Evolutionary conservation across 1,284 basidiomycete genomes (phyloP).

Genomic region (Mycena sp.): DNA sequence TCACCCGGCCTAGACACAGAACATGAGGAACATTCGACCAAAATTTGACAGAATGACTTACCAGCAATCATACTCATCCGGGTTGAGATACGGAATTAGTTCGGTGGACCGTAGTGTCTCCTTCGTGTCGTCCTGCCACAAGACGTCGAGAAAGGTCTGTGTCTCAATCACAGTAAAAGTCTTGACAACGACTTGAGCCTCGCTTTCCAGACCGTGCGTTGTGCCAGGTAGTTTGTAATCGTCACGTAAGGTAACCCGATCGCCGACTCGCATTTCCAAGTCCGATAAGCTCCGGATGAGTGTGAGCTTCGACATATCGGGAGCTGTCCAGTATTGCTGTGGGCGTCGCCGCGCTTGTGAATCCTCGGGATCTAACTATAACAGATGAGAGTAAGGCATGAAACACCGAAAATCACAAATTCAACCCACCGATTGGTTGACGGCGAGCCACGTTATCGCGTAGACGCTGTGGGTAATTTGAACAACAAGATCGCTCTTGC

Average conservation of each 20-base stretch:
- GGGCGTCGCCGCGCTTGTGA: constrained; percentile 73
- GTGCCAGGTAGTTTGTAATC: constrained; percentile 58
- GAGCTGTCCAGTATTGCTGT: constrained; percentile 77
- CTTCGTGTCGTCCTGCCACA: constrained; percentile 89
- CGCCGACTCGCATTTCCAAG: constrained; percentile 72
- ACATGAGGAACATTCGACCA: constrained; percentile 14
- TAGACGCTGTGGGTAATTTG: constrained; percentile 83
- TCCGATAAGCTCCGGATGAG: constrained; percentile 71
- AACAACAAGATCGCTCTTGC: constrained; percentile 69
- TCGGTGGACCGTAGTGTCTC: constrained; percentile 69
- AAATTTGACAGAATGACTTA: constrained; percentile 45
- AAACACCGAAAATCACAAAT: neutral
- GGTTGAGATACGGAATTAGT: constrained; percentile 84
- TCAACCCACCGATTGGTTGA: constrained; percentile 81
- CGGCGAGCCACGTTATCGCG: constrained; percentile 88
- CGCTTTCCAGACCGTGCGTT: constrained; percentile 61
- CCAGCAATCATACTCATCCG: constrained; percentile 90
- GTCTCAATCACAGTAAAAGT: constrained; percentile 77
- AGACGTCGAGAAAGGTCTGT: constrained; percentile 71
- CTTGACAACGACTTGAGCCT: constrained; percentile 54
- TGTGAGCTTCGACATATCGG: constrained; percentile 72
- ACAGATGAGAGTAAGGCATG: constrained; percentile 9
- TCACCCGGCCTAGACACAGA: constrained; percentile 82
- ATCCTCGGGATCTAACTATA: constrained; percentile 65
- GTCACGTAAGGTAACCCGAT: constrained; percentile 68